These are phyloP conservation scores for Lactifluus piperatus DNA, from an alignment of 768 basidiomycete species.

Conservation along the genomic window DNA sequence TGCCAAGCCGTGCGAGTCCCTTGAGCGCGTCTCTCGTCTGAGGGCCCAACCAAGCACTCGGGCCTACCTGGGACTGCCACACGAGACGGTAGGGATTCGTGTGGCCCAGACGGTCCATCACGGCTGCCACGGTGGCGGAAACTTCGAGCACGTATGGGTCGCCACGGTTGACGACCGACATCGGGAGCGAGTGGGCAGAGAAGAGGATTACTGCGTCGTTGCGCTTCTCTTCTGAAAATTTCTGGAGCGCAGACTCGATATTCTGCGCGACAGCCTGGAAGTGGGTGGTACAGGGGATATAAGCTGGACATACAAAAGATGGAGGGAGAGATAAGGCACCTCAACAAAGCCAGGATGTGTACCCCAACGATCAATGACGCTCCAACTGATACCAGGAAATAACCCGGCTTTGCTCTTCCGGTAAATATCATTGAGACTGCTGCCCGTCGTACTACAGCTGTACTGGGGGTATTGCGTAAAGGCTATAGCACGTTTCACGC, in stretches of 20 bases:
- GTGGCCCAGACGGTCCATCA: constrained; percentile 79
- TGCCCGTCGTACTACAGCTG: constrained; percentile 96
- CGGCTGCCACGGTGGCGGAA: constrained; percentile 84
- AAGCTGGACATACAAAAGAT: constrained; percentile 4
- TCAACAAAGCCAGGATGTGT: constrained; percentile 92
- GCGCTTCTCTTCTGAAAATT: constrained; percentile 66
- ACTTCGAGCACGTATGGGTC: constrained; percentile 97
- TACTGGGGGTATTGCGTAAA: constrained; percentile 99
- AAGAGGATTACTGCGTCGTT: constrained; percentile 79
- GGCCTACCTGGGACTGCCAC: constrained; percentile 98
- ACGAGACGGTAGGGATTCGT: constrained; percentile 86
- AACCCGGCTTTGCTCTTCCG: constrained; percentile 54
- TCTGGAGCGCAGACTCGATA: constrained; percentile 69
- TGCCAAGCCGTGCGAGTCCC: constrained; percentile 68
- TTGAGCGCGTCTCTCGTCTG: constrained; percentile 90
- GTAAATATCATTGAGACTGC: constrained; percentile 90
- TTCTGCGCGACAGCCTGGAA: constrained; percentile 85
- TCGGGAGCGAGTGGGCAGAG: constrained; percentile 95
- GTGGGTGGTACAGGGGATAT: background rate
- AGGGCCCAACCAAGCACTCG: constrained; percentile 96
- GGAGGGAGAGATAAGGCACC: constrained; percentile 35
- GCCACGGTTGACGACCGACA: constrained; percentile 97
- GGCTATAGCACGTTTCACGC: constrained; percentile 85
- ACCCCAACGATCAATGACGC: constrained; percentile 97
- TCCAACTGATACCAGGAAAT: constrained; percentile 76